A percentile compares a stretch with the other conserved stretches of the same genome.
Evolutionary conservation across 176 grass and related monocot genomes (phyloP).

Genomic region (Musa acuminata): DNA sequence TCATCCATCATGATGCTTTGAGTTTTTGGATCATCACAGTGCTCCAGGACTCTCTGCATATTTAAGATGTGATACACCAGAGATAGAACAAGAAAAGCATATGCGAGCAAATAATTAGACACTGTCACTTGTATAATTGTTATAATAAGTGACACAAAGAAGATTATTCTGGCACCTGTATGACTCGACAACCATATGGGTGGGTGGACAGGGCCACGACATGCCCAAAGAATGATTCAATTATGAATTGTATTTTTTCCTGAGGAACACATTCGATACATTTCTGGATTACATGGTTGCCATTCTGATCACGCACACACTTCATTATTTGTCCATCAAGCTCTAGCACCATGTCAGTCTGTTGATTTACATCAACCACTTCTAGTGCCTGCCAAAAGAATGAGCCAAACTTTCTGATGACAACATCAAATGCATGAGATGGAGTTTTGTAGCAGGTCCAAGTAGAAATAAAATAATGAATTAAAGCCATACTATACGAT

Average conservation of each 20-base stretch:
- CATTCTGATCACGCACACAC: slow-evolving; percentile 92
- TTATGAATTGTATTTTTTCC: slow-evolving; percentile 73
- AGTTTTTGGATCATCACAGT: slow-evolving; percentile 67
- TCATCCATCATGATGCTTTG: slow-evolving; percentile 88
- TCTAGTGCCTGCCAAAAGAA: slow-evolving; percentile 67
- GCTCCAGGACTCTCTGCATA: slow-evolving; percentile 80
- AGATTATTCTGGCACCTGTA: slow-evolving; percentile 48
- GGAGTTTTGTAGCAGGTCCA: not conserved
- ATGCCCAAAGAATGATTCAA: slow-evolving; percentile 82
- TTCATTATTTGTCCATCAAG: slow-evolving; percentile 76
- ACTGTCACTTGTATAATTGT: not conserved
- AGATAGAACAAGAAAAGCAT: not conserved
- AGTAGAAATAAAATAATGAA: not conserved
- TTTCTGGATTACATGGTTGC: slow-evolving; percentile 96
- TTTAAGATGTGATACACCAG: not conserved
- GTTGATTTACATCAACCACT: slow-evolving; percentile 70
- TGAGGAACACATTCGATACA: slow-evolving; percentile 92
- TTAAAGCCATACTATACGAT: not conserved
- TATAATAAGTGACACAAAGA: not conserved
- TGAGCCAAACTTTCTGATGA: not conserved
- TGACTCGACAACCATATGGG: slow-evolving; percentile 97
- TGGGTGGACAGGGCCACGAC: slow-evolving; percentile 80
- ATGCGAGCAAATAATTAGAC: not conserved
- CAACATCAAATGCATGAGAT: not conserved
- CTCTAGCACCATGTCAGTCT: slow-evolving; percentile 75